phyloP scores from a whole-genome alignment of 139 green algal species.

The Deuterostichococcus epilithicus region DNA sequence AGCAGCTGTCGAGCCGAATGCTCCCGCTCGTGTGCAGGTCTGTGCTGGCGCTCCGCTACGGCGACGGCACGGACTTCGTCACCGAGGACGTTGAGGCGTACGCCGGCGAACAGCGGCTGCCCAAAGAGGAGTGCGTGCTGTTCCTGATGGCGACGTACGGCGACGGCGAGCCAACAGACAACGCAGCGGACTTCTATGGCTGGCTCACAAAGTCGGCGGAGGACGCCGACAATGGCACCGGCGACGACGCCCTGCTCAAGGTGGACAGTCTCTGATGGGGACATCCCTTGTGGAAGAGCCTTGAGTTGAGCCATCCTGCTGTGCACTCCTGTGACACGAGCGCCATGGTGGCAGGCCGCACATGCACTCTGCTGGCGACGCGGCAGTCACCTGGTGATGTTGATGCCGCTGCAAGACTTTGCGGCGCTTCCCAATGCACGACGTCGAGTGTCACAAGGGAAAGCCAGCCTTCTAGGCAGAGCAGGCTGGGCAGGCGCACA shows the following conservation, averaged over 20 bases:
- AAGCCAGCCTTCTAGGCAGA: too few species aligned
- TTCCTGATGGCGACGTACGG: conserved; percentile 93
- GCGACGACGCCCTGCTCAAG: conserved; percentile 45
- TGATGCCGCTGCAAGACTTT: too few species aligned
- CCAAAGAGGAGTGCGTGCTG: conserved; percentile 71
- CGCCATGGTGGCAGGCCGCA: too few species aligned
- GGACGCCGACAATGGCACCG: conserved; percentile 23
- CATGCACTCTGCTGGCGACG: too few species aligned
- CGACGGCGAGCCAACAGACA: conserved; percentile 96
- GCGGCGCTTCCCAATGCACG: too few species aligned
- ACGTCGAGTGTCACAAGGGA: too few species aligned
- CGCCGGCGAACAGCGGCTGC: conserved; percentile 36
- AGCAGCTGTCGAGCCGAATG: background rate
- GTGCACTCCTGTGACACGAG: too few species aligned
- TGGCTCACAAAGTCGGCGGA: conserved; percentile 70
- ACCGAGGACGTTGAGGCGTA: conserved; percentile 38
- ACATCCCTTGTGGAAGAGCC: too few species aligned
- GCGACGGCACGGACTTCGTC: conserved; percentile 46
- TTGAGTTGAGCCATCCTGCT: too few species aligned
- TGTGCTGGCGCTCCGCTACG: conserved; percentile 41
- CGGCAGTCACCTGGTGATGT: too few species aligned
- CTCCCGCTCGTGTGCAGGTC: background rate
- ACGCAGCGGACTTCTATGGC: conserved; percentile 74
- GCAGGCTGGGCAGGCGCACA: background rate
- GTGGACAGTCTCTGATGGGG: too few species aligned